Conservation (phyloP, 2,329 filamentous ascomycete species). For the Hypoxylon sp. region DNA sequence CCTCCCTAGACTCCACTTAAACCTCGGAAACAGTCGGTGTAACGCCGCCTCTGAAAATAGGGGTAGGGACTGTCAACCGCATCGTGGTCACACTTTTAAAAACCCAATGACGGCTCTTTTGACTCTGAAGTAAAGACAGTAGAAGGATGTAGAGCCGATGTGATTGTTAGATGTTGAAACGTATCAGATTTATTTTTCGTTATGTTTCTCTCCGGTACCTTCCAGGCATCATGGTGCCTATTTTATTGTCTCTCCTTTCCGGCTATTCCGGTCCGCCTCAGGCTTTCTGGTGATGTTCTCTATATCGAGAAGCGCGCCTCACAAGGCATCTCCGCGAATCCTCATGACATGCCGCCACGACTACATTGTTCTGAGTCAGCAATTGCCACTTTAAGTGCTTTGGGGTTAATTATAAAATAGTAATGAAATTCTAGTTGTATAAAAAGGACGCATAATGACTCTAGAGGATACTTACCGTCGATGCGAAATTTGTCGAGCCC, state of each 20-base stretch:
- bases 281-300: conserved; percentile 28
- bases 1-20: background rate
- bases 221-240: background rate
- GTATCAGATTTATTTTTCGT: background rate
- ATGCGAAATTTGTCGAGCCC: conserved; percentile 30
- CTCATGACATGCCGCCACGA: conserved; percentile 10
- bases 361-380: conserved; percentile 5
- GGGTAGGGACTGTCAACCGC: background rate
- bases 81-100: background rate
- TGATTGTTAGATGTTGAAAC: background rate
- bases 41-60: conserved; percentile 6
- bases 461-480: conserved; percentile 14
- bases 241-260: background rate
- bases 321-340: conserved; percentile 25
- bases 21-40: background rate
- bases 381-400: background rate
- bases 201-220: background rate
- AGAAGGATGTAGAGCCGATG: too few relatives aligned
- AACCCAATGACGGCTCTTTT: background rate
- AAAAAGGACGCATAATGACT: background rate
- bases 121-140: background rate
- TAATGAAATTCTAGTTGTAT: background rate
- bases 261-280: background rate
- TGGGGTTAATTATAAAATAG: background rate
- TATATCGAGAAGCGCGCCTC: conserved; percentile 18